Base-by-base conservation (phyloP, 106 monocot genomes). In the Iris macrosiphon region DNA sequence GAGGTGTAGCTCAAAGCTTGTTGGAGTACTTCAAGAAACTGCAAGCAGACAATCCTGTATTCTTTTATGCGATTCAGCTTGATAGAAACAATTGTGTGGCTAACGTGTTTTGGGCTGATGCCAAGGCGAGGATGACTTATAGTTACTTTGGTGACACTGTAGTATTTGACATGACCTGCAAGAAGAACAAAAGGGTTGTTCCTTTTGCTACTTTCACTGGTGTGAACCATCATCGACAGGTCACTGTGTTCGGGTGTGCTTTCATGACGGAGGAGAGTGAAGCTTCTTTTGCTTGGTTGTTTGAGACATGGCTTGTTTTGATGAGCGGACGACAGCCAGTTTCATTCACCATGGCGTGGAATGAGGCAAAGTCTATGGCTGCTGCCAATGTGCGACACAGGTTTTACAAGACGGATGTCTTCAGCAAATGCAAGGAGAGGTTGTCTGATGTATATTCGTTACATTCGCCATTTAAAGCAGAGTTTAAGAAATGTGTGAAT, bases 81-180 rank as follows among this genome's bases (percentile, higher is more conserved):
- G 87, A 91, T 55, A 61, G 48, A 19, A 84, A 68, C 65, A 91
- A 92, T 54, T 87, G 87, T 31, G 56, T 91, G 4, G 61, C 76
- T 13, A 92, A 92, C 75, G 65, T 99, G 37, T 99, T 99, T 48
- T 99, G 98, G 98, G 91, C 91, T 0, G 87, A 92, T 76, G 80
- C 83, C 1, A 72, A 83, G 49, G 87, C 91, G 3, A 77, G 83
- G 44, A 80, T 79, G 81, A 75, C 87, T 27, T 87, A 83, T 47
- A 74, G 61, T 46, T 71, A 81, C 47, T 99, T 91, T 31, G 87
- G 91, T 13, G 98, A 99, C 66, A 60, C 78, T 23, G 75, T 99
- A 2, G 38, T 41, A 13, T 64, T 99, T 45, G 98, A 99, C 67
- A 72, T 71, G 67, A 78, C 70, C 8, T 99, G 83, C 64, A 91